phyloP scores from a whole-genome alignment of 176 grass and related monocot genomes.

The Canna indica region DNA sequence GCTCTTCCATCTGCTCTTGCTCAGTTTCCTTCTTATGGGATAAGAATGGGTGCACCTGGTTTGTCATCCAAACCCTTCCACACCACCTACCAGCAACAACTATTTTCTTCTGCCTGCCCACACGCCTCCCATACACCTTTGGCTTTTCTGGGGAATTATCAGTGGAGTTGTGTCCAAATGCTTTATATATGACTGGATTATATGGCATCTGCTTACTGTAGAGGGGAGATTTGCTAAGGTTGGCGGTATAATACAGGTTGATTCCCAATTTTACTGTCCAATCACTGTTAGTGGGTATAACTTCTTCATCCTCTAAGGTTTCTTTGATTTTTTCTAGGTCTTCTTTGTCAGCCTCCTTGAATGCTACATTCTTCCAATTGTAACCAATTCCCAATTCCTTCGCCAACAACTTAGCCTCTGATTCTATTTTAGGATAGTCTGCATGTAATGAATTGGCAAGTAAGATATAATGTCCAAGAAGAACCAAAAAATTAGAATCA shows the following conservation, averaged over 20 bases:
- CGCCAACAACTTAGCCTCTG: constrained; percentile 61
- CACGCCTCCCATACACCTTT: constrained; percentile 23
- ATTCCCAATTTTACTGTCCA: constrained; percentile 98
- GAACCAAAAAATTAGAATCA: not conserved
- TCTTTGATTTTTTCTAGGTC: constrained; percentile 48
- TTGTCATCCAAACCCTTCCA: constrained; percentile 97
- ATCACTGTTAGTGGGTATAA: constrained; percentile 70
- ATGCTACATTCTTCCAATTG: constrained; percentile 71
- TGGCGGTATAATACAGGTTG: constrained; percentile 92
- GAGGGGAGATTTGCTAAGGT: constrained; percentile 91
- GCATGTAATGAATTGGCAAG: constrained; percentile 25
- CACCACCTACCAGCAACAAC: constrained; percentile 87
- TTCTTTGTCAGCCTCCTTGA: constrained; percentile 43
- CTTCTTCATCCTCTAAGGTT: constrained; percentile 77
- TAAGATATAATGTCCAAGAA: not conserved
- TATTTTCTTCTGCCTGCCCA: constrained; percentile 62
- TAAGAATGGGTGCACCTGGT: constrained; percentile 85
- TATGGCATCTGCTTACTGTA: constrained; percentile 97
- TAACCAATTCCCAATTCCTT: constrained; percentile 58
- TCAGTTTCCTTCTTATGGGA: constrained; percentile 30
- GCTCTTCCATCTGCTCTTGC: constrained; percentile 18
- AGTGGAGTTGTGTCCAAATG: constrained; percentile 61
- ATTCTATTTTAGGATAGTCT: constrained; percentile 88
- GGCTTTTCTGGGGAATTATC: constrained; percentile 19
- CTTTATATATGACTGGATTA: constrained; percentile 90